Percentiles rank a stretch among this genome's conserved stretches.
phyloP scores from a whole-genome alignment of 2,329 filamentous ascomycete genomes.

The Pestalotiopsis sp. region DNA sequence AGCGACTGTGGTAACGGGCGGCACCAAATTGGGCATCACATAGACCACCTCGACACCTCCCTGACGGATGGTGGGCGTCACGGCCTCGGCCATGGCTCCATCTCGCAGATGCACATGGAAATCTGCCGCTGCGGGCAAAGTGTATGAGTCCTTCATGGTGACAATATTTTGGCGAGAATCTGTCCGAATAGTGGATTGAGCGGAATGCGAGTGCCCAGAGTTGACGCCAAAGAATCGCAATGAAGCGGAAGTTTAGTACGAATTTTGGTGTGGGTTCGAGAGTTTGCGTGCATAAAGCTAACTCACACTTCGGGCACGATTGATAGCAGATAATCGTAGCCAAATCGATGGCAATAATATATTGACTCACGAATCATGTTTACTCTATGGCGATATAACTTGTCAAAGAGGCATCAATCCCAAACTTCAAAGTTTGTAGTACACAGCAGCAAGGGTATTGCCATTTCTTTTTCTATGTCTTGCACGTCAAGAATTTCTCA shows the following conservation, averaged over 20 bases:
- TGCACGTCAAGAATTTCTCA: too few relatives aligned
- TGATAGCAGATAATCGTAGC: not conserved
- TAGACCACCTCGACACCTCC: conserved; percentile 57
- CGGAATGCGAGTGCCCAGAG: not conserved
- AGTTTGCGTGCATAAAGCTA: conserved; percentile 6
- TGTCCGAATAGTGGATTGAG: not conserved
- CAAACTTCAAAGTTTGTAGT: too few relatives aligned
- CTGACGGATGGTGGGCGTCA: conserved; percentile 50
- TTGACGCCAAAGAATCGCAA: not conserved
- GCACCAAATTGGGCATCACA: conserved; percentile 58
- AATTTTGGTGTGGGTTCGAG: conserved; percentile 7
- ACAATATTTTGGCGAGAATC: not conserved
- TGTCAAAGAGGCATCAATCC: too few relatives aligned
- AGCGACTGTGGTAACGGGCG: conserved; percentile 52
- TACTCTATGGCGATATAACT: not conserved
- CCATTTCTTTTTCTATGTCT: too few relatives aligned
- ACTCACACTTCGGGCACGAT: not conserved
- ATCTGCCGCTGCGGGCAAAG: conserved; percentile 16
- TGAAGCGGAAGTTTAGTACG: not conserved
- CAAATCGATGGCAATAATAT: not conserved
- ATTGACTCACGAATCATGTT: not conserved
- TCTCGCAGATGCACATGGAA: conserved; percentile 40
- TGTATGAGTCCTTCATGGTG: conserved; percentile 17
- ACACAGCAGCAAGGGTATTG: too few relatives aligned
- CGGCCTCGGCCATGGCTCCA: conserved; percentile 52